Percentiles rank a stretch among this genome's conserved stretches.
Evolutionary conservation across 768 basidiomycete genomes (phyloP).

Genomic region (Leccinum incarnatum): DNA sequence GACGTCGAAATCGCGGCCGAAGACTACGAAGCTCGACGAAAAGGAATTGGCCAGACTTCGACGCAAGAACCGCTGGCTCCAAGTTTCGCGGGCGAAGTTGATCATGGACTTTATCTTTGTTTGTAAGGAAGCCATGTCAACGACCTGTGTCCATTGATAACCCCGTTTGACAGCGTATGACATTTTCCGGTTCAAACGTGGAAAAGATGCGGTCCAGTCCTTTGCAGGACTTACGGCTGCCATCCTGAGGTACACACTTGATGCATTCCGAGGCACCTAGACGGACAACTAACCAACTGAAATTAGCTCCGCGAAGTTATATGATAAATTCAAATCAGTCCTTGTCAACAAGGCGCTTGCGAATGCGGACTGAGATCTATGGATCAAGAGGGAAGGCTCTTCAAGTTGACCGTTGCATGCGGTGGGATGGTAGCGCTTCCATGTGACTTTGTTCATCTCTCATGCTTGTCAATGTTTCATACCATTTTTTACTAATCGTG

Average conservation of each 20-base stretch:
- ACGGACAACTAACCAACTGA: conserved; percentile 3
- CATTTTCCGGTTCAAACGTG: conserved; percentile 67
- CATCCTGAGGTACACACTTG: conserved; percentile 58
- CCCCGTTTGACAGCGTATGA: conserved; percentile 60
- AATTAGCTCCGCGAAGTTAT: conserved; percentile 69
- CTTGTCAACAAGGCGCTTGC: conserved; percentile 50
- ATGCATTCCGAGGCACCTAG: background rate
- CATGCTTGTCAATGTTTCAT: background rate
- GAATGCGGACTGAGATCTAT: conserved; percentile 18
- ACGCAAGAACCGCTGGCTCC: conserved; percentile 75
- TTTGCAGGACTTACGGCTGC: conserved; percentile 68
- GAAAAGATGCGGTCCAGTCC: conserved; percentile 58
- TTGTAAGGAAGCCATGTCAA: conserved; percentile 45
- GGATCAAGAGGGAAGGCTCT: background rate
- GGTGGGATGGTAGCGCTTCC: background rate
- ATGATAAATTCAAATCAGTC: conserved; percentile 63
- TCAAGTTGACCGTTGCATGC: background rate
- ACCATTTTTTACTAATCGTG: conserved; percentile 2
- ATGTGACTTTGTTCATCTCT: background rate
- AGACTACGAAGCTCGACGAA: conserved; percentile 56
- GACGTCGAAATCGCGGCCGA: conserved; percentile 67
- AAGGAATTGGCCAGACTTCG: conserved; percentile 66
- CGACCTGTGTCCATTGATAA: conserved; percentile 7
- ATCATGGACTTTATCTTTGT: conserved; percentile 86
- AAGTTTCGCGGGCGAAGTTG: conserved; percentile 66